Evolutionary conservation across 306 rosid genomes (phyloP).

Genomic region (Myrica gale): DNA sequence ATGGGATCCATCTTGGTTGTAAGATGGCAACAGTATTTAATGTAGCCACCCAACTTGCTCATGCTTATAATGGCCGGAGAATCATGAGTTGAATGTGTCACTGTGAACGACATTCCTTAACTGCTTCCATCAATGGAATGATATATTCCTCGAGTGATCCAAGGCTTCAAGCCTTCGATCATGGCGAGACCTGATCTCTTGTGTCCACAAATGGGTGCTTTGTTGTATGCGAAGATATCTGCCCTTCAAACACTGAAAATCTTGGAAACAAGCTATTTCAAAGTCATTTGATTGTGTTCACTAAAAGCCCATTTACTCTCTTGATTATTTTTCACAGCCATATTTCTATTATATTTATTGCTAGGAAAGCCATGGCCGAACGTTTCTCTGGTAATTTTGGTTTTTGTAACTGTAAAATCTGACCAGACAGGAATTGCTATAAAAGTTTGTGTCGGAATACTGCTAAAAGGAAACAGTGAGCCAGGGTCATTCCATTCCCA

Average conservation of each 20-base stretch:
- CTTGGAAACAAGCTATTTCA: neutral
- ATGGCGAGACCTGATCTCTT: neutral
- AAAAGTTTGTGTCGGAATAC: neutral
- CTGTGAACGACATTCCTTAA: slow-evolving; percentile 22
- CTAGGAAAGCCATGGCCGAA: too few relatives aligned
- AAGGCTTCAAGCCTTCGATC: neutral
- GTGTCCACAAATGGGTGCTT: neutral
- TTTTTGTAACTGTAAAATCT: neutral
- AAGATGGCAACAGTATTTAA: slow-evolving; percentile 47
- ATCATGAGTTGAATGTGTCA: slow-evolving; percentile 16
- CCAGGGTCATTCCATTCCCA: neutral
- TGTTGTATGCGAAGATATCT: neutral
- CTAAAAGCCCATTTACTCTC: too few relatives aligned
- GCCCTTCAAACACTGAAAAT: neutral
- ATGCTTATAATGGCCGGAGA: neutral
- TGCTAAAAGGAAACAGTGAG: neutral
- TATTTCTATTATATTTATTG: too few relatives aligned
- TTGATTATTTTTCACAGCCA: too few relatives aligned
- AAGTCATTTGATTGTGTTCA: too few relatives aligned
- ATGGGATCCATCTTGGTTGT: slow-evolving; percentile 47
- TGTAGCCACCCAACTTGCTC: slow-evolving; percentile 44
- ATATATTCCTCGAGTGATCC: neutral
- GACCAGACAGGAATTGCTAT: neutral
- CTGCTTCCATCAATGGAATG: neutral
- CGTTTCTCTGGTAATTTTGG: neutral